These are phyloP conservation scores for Neltuma alba DNA, from an alignment of 306 rosid species.

Conservation along the genomic window DNA sequence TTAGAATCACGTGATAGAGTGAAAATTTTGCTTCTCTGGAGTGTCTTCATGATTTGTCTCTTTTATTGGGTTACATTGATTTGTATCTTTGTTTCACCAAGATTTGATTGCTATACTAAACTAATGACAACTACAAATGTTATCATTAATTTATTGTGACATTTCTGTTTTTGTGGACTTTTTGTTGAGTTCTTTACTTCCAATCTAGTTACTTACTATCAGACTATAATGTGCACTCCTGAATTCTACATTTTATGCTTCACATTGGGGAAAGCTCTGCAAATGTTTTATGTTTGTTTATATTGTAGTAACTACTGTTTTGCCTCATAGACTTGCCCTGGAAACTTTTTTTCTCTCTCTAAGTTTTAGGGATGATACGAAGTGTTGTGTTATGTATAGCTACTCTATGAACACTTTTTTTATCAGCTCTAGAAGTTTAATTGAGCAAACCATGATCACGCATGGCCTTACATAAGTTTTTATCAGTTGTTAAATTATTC, in stretches of 20 bases:
- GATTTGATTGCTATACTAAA: constrained; percentile 9
- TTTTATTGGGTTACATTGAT: too few relatives aligned
- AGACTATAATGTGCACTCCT: background rate
- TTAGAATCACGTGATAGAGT: background rate
- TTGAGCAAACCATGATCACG: constrained; percentile 7
- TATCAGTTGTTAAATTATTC: constrained; percentile 22
- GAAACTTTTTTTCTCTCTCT: background rate
- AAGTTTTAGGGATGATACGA: background rate
- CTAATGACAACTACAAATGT: background rate
- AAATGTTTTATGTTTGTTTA: background rate
- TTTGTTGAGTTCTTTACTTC: background rate
- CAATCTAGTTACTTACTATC: background rate
- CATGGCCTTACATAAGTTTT: background rate
- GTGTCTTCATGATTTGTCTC: constrained; percentile 1
- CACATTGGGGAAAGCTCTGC: background rate
- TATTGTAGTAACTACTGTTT: constrained; percentile 16
- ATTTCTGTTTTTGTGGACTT: too few relatives aligned
- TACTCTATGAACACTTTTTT: background rate
- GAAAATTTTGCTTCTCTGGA: background rate
- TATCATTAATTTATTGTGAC: too few relatives aligned
- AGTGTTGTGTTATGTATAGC: background rate
- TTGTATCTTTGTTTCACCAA: constrained; percentile 3
- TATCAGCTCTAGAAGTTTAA: background rate
- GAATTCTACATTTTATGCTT: constrained; percentile 7
- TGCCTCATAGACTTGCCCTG: background rate